phyloP scores from a whole-genome alignment of 805 yeast genomes.

The Cyberlindnera suaveolens region DNA sequence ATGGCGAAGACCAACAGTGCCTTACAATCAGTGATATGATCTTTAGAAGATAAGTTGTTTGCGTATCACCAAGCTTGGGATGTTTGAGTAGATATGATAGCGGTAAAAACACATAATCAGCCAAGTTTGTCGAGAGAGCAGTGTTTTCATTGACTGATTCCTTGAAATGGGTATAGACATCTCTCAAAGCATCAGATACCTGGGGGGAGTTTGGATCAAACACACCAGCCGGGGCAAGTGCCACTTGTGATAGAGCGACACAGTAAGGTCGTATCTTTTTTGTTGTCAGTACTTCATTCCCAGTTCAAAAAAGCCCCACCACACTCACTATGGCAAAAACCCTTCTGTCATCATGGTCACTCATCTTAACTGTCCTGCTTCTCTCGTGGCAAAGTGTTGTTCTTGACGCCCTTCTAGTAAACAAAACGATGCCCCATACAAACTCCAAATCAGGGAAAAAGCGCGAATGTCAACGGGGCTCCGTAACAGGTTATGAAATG shows the following conservation, averaged over 20 bases:
- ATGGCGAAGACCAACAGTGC: conserved; percentile 40
- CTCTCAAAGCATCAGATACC: conserved; percentile 28
- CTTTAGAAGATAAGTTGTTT: conserved; percentile 39
- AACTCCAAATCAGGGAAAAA: too few species aligned
- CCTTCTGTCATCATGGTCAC: conserved; percentile 7
- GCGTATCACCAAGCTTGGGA: conserved; percentile 39
- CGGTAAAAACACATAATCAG: conserved; percentile 61
- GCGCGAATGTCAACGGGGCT: too few species aligned
- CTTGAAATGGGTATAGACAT: conserved; percentile 23
- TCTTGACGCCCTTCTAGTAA: too few species aligned
- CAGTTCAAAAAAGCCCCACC: too few species aligned
- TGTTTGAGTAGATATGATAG: conserved; percentile 46
- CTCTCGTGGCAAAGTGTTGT: too few species aligned
- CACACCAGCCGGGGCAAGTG: conserved; percentile 33
- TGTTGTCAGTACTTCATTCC: conserved; percentile 5
- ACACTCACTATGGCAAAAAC: conserved; percentile 15
- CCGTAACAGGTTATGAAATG: too few species aligned
- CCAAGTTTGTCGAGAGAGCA: conserved; percentile 34
- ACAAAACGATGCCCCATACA: too few species aligned
- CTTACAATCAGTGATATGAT: conserved; percentile 38
- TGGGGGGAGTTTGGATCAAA: conserved; percentile 28
- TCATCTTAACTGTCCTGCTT: too few species aligned
- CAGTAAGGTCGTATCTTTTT: conserved; percentile 34
- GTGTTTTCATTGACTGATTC: conserved; percentile 12
- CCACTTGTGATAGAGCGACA: conserved; percentile 36